Evolutionary conservation across 2,329 filamentous ascomycete species (phyloP), one percentile per base, ranked within the genome.

Genomic region (Hypocreales sp.): DNA sequence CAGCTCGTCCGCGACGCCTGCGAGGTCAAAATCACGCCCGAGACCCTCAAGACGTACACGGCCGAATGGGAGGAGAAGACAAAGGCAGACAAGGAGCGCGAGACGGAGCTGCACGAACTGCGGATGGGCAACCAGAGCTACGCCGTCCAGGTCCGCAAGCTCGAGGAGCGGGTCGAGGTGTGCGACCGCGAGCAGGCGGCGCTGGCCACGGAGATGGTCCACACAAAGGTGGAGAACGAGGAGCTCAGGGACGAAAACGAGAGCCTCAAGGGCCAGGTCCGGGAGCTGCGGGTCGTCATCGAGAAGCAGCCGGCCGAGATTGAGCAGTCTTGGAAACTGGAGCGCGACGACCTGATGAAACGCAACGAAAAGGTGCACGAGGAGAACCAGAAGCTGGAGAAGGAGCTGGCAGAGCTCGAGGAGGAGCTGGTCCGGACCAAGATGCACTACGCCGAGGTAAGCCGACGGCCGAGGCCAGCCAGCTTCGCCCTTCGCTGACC

Each of bases 381-480:
- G 41, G 83, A 93, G 57, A 98, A 95, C 45, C 67, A 79, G 33
- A 71, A 66, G 31, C 58, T 98, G 39, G 86, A 94, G 53, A 87
- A 92, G 47, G 81, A 90, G 44, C 69, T 93, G 67, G 67, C 72
- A 5, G 84, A 94, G 40, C 80, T 95, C 61, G 90, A 95, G 60
- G 80, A 86, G 53, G 75, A 84, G 50, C 60, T 98, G 38, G 87
- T 98, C 36, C 72, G 78, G 47, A 90, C 84, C 2, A 98, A 98
- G 67, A 79, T 98, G 80, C 72, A 73, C 45, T 84, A 86, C 59
- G 90, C 90, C 29, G 83, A 94, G 75, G 87, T 93, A 65, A 61
- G 76, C 61, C 10, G 8, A 20, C 18, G 15, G 14, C n/a, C n/a
- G n/a, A 7, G 2, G n/a, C 24, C 16, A n/a, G n/a, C n/a, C n/a